Percentiles rank a stretch among this genome's conserved stretches.
Conservation (phyloP, 768 basidiomycete genomes). For the Mrakia blollopis region DNA sequence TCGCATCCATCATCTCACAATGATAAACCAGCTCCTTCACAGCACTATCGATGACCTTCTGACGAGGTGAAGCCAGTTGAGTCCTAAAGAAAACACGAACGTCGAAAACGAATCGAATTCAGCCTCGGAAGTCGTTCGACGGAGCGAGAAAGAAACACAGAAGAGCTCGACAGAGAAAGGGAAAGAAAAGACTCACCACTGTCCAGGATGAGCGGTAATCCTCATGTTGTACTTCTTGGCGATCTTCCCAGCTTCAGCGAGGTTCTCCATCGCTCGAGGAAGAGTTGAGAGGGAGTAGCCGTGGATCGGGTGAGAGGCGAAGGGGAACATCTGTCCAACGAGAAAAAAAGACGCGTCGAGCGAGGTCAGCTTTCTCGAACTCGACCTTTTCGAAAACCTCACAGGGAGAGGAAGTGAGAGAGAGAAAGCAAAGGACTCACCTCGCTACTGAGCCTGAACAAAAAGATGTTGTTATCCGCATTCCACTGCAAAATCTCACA, state of each 20-base stretch:
- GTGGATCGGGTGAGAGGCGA: conserved; percentile 71
- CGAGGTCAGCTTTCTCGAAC: no score
- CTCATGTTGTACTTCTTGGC: conserved; percentile 69
- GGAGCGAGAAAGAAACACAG: not conserved
- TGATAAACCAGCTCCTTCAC: conserved; percentile 81
- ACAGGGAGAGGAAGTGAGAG: not conserved
- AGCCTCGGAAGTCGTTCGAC: not conserved
- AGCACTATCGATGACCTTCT: conserved; percentile 66
- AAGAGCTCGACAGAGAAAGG: no score
- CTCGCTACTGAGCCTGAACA: conserved; percentile 36
- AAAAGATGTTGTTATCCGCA: conserved; percentile 56
- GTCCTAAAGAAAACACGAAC: conserved; percentile 44
- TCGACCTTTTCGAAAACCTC: not conserved
- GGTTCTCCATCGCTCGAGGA: conserved; percentile 51
- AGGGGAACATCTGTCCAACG: conserved; percentile 82
- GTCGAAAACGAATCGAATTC: not conserved
- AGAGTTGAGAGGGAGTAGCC: conserved; percentile 72
- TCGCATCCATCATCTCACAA: conserved; percentile 75
- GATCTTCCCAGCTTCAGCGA: conserved; percentile 60
- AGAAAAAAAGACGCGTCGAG: conserved; percentile 13
- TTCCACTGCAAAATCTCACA: conserved; percentile 81
- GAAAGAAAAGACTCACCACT: conserved; percentile 58
- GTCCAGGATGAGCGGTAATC: conserved; percentile 82
- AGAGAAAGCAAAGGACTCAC: conserved; percentile 43
- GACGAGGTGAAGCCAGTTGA: conserved; percentile 67